These are phyloP conservation scores for Cynanchum wilfordii DNA, from an alignment of 257 asterid genomes.

Conservation along the genomic window DNA sequence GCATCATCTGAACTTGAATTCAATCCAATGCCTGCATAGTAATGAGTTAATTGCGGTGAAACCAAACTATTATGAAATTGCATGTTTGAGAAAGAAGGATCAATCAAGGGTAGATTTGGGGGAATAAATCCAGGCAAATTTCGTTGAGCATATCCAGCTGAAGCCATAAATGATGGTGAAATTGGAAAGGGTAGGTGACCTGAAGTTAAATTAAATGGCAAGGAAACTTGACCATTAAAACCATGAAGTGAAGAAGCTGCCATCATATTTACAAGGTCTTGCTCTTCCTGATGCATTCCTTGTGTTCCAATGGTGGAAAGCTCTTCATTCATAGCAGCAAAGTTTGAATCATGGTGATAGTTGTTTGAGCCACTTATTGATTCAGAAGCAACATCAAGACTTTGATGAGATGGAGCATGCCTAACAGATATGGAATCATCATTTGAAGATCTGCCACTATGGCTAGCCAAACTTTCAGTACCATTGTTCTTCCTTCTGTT, in stretches of 20 bases:
- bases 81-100: constrained; percentile 44
- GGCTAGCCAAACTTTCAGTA: constrained; percentile 46
- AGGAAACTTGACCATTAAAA: constrained; percentile 57
- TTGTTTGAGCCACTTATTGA: constrained; percentile 45
- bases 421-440: constrained; percentile 37
- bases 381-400: constrained; percentile 44
- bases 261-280: constrained; percentile 80
- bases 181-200: constrained; percentile 68
- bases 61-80: constrained; percentile 66
- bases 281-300: constrained; percentile 73
- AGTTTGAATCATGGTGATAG: constrained; percentile 45
- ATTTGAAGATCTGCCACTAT: constrained; percentile 35
- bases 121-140: constrained; percentile 63
- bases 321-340: constrained; percentile 50
- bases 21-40: constrained; percentile 52
- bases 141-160: constrained; percentile 68
- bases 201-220: constrained; percentile 61
- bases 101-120: constrained; percentile 30
- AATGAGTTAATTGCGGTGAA: constrained; percentile 55
- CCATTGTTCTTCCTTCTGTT: constrained; percentile 45
- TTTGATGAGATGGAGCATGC: constrained; percentile 38
- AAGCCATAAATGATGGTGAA: constrained; percentile 68
- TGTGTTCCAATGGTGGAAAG: constrained; percentile 48
- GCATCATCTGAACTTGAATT: constrained; percentile 46
- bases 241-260: constrained; percentile 78